Base-by-base conservation (phyloP, 345 rosid species). In the Excoecaria cochinchinensis region DNA sequence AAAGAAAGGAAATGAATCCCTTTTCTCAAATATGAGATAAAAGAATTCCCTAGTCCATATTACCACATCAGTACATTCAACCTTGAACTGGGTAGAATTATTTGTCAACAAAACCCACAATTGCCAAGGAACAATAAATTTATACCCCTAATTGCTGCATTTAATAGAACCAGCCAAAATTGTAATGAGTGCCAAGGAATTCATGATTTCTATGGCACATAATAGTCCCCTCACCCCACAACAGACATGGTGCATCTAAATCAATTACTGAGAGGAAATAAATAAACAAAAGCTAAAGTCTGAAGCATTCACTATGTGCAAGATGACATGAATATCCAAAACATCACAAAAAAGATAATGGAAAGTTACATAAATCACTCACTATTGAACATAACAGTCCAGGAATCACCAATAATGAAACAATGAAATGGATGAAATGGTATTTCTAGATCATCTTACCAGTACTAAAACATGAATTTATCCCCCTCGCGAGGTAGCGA, bases 401-500 rank as follows among this genome's bases (percentile, higher is more conserved):
- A 25, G 12, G 9, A 5, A 39, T 63, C 10, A 5, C n/a, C 53
- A 40, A 25, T 17, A 48, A 52, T 52, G 52, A 70, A 70, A 31
- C 31, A 31, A 31, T 31, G 31, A 31, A 56, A 44, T 16, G 56
- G 67, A 24, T 44, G 44, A 70, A 64, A 53, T 63, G 71, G 83
- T n/a, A 64, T 64, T 40, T 19, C 38, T 38, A 66, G 73, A 75
- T 71, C 74, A 70, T 78, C 84, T 81, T 83, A 93, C 99, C 98
- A 68, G 99, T 91, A 79, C 98, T 94, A 85, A 84, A 91, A 82
- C 99, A 95, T 40, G 98, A 93, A 85, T 95, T 95, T 76, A 95
- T 77, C n/a, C 99, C 99, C 82, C 98, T 89, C 65, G 99, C 99
- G 86, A 95, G 85, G 87, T 91, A 95, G 72, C 98, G 97, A 76